These are phyloP conservation scores for Lachnellula occidentalis DNA, from an alignment of 2,329 filamentous ascomycete genomes.

Conservation along the genomic window DNA sequence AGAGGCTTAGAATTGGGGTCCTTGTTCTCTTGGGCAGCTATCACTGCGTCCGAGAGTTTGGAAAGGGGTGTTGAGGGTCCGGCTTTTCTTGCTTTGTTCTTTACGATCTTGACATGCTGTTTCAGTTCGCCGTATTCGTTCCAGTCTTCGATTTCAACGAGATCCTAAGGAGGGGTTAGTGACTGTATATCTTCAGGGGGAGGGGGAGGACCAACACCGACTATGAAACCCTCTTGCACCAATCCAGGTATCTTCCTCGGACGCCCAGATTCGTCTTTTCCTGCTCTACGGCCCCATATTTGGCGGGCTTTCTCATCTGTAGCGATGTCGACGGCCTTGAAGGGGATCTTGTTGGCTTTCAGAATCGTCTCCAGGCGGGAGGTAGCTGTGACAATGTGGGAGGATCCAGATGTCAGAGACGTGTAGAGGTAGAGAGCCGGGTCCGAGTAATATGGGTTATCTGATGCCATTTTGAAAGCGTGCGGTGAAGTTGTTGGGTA, in stretches of 20 bases:
- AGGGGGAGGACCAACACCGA: conserved; percentile 62
- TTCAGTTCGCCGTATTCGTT: conserved; percentile 97
- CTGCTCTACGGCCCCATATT: conserved; percentile 79
- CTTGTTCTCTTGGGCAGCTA: conserved; percentile 28
- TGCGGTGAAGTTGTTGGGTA: conserved; percentile 3
- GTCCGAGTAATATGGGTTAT: conserved; percentile 43
- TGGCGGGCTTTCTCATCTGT: conserved; percentile 84
- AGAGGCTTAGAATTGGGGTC: conserved; percentile 24
- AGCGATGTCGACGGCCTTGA: conserved; percentile 86
- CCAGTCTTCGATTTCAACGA: conserved; percentile 95
- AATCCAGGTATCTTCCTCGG: conserved; percentile 77
- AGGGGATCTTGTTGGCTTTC: conserved; percentile 88
- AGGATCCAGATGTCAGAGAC: conserved; percentile 89
- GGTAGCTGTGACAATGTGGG: conserved; percentile 92
- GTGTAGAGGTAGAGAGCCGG: conserved; percentile 89
- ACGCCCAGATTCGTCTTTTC: conserved; percentile 59
- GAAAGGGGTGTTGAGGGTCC: conserved; percentile 27
- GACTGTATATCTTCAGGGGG: background rate
- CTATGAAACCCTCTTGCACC: conserved; percentile 77
- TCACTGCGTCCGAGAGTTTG: conserved; percentile 23
- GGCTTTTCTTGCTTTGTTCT: conserved; percentile 12
- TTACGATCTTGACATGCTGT: conserved; percentile 67
- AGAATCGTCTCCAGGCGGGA: conserved; percentile 94
- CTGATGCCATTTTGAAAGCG: conserved; percentile 27
- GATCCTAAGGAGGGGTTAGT: conserved; percentile 54